Conservation (phyloP, 2,329 filamentous ascomycete species). For the Elsinoe perseae region DNA sequence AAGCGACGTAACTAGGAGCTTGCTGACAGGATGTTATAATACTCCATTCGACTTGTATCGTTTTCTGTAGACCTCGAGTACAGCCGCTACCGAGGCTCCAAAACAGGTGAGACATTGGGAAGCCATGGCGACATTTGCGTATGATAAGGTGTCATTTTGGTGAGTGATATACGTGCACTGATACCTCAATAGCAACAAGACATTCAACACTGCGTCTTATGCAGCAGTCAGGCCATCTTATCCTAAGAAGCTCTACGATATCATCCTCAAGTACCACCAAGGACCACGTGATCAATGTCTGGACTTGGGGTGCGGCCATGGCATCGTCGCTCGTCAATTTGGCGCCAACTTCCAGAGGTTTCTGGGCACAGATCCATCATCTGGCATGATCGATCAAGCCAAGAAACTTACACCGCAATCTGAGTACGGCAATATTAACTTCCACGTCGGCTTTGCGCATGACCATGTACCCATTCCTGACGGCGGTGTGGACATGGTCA, state of each 20-base stretch:
- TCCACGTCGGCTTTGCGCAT: conserved; percentile 47
- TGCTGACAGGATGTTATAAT: background rate
- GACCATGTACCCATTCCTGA: conserved; percentile 41
- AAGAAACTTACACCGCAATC: conserved; percentile 21
- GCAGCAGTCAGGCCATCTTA: conserved; percentile 55
- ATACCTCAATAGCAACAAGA: conserved; percentile 40
- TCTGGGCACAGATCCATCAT: conserved; percentile 51
- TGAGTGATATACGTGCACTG: conserved; percentile 6
- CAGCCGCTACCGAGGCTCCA: background rate
- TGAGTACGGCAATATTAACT: conserved; percentile 39
- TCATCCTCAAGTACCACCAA: conserved; percentile 48
- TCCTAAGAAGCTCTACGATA: conserved; percentile 47
- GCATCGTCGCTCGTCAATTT: conserved; percentile 49
- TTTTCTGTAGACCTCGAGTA: background rate
- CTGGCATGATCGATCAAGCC: conserved; percentile 44
- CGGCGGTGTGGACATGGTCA: conserved; percentile 45
- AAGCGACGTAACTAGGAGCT: background rate
- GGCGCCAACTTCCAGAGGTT: conserved; percentile 45
- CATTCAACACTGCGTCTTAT: conserved; percentile 51
- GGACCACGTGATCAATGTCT: conserved; percentile 35
- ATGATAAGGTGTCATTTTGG: conserved; percentile 23
- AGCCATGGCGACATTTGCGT: conserved; percentile 46
- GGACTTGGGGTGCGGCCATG: conserved; percentile 59
- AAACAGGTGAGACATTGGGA: background rate
- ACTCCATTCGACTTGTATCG: background rate